Percentiles rank a stretch among this genome's conserved stretches.
Conservation (phyloP, 768 basidiomycete species). For the Rhodotorula sphaerocarpa region DNA sequence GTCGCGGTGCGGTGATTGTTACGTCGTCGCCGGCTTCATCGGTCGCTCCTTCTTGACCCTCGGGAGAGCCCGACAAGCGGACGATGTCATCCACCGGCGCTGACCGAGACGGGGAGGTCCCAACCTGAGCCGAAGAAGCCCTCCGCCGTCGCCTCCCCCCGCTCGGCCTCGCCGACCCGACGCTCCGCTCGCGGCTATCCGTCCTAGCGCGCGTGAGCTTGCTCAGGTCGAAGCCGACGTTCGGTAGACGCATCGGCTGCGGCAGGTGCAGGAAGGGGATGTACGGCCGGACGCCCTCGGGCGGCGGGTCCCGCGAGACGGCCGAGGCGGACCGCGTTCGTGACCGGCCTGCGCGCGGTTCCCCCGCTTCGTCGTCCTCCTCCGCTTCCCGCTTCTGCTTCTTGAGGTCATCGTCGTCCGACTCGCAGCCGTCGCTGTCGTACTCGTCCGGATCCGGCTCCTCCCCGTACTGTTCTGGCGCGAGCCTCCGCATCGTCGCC, state of each 20-base stretch:
- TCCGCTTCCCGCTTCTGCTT: neutral
- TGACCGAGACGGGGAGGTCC: no score
- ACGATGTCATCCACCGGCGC: no score
- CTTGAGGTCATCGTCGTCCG: neutral
- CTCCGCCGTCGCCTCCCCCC: neutral
- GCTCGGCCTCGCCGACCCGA: neutral
- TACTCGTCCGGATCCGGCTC: slow-evolving; percentile 28
- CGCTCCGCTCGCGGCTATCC: neutral
- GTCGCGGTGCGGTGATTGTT: neutral
- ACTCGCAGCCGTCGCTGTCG: slow-evolving; percentile 23
- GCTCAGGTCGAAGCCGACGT: slow-evolving; percentile 9
- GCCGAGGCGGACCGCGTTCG: neutral
- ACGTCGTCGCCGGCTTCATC: slow-evolving; percentile 10
- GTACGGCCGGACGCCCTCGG: neutral
- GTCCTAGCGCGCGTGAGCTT: neutral
- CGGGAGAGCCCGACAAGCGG: no score
- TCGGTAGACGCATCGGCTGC: slow-evolving; percentile 26
- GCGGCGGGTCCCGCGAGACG: no score
- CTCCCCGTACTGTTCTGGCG: slow-evolving; percentile 39
- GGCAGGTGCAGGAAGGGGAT: slow-evolving; percentile 32
- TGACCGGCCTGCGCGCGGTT: neutral
- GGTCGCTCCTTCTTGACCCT: neutral
- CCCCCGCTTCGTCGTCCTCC: neutral
- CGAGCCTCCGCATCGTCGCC: slow-evolving; percentile 69
- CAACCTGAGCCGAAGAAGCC: no score